A percentile compares a stretch with the other conserved stretches of the same genome.
These are phyloP conservation scores for Thozetella sp. DNA, from an alignment of 495 filamentous ascomycete genomes.

Conservation along the genomic window DNA sequence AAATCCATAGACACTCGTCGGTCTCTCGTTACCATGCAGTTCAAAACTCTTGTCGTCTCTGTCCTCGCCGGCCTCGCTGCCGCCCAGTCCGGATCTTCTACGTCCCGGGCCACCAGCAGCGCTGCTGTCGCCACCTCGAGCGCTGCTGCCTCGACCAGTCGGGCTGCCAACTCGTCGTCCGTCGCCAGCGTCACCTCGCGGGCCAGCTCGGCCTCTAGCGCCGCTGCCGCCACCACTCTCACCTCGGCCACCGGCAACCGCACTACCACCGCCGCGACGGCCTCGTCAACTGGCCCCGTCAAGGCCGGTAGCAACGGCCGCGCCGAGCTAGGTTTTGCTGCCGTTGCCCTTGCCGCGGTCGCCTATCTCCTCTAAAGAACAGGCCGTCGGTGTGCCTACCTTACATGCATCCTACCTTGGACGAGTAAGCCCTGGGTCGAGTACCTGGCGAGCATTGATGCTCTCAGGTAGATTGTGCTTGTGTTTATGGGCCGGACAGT, in stretches of 20 bases:
- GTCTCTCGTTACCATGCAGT: slow-evolving; percentile 17
- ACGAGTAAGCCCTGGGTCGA: not conserved
- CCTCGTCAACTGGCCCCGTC: slow-evolving; percentile 53
- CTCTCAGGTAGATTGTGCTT: too few relatives aligned
- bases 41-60: slow-evolving; percentile 23
- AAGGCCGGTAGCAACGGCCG: not conserved
- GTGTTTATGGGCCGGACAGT: too few relatives aligned
- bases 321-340: not conserved
- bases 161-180: slow-evolving; percentile 43
- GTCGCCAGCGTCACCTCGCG: slow-evolving; percentile 29
- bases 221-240: slow-evolving; percentile 35
- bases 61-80: slow-evolving; percentile 18
- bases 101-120: not conserved
- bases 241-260: slow-evolving; percentile 30
- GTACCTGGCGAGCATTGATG: not conserved
- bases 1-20: not conserved
- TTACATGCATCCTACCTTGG: not conserved
- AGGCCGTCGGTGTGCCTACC: not conserved
- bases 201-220: slow-evolving; percentile 12
- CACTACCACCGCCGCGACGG: slow-evolving; percentile 47
- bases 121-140: slow-evolving; percentile 43
- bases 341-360: not conserved
- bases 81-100: slow-evolving; percentile 2
- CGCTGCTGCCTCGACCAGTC: slow-evolving; percentile 18
- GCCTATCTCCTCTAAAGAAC: not conserved